Evolutionary conservation across 805 yeast species (phyloP).

Genomic region (Cyberlindnera sargentensis): DNA sequence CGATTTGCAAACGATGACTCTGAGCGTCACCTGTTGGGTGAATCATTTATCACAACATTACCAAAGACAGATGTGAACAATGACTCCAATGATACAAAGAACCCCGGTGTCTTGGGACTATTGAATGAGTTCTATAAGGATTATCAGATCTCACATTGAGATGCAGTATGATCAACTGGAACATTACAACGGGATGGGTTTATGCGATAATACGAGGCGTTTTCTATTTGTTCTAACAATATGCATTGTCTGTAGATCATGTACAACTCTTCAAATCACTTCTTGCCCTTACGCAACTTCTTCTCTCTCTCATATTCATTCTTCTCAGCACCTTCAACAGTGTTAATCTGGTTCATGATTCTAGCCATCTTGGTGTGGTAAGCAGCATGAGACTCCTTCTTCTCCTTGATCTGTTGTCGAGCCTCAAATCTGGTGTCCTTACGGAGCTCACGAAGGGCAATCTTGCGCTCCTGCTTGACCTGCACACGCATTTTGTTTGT

Average conservation of each 20-base stretch:
- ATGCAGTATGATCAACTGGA: not conserved
- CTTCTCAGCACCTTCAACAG: constrained; percentile 93
- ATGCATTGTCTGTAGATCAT: not conserved
- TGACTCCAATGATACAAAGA: constrained; percentile 26
- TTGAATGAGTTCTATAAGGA: constrained; percentile 70
- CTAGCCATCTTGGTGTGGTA: constrained; percentile 89
- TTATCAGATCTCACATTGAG: constrained; percentile 20
- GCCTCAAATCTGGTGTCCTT: constrained; percentile 83
- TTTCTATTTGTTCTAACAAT: no score
- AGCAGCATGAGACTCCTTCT: constrained; percentile 64
- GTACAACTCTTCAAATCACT: constrained; percentile 8
- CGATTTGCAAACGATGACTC: constrained; percentile 2
- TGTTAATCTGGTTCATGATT: constrained; percentile 78
- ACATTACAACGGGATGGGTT: not conserved
- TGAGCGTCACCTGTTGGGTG: constrained; percentile 29
- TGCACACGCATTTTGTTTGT: constrained; percentile 74
- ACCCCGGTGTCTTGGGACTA: constrained; percentile 66
- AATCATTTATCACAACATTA: constrained; percentile 34
- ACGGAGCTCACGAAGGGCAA: constrained; percentile 82
- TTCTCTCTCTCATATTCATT: constrained; percentile 87
- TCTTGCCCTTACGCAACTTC: constrained; percentile 49
- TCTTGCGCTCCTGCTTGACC: constrained; percentile 87
- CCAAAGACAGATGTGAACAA: constrained; percentile 28
- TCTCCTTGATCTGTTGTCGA: constrained; percentile 72
- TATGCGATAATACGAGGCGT: not conserved